phyloP scores from a whole-genome alignment of 192 early-diverging fungal genomes.

The Gigaspora rosea region DNA sequence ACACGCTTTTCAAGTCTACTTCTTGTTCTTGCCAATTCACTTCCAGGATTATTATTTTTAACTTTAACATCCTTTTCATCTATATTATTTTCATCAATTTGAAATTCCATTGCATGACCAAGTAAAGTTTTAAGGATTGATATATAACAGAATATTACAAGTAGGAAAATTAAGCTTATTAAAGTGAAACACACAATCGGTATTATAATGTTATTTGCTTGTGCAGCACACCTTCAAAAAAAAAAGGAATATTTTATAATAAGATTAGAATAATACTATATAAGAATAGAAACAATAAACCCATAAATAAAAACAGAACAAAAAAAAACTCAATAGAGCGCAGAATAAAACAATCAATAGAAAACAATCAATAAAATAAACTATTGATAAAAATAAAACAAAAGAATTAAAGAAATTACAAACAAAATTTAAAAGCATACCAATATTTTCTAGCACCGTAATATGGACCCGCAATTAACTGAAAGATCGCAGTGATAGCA shows the following conservation, averaged over 20 bases:
- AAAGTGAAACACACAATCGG: no score
- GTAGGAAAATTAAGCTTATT: no score
- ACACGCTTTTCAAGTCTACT: not conserved
- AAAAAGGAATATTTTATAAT: no score
- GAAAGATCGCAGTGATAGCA: not conserved
- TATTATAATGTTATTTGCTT: no score
- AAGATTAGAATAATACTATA: no score
- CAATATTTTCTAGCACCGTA: not conserved
- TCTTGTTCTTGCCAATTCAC: not conserved
- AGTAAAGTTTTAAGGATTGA: no score
- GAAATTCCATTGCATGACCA: not conserved
- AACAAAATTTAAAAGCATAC: not conserved
- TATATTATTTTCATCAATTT: not conserved
- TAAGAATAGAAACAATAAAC: no score
- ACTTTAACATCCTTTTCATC: no score
- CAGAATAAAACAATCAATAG: not conserved
- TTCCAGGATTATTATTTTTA: not conserved
- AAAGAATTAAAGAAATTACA: not conserved
- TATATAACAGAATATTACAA: no score
- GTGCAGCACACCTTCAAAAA: no score
- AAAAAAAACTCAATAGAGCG: no score
- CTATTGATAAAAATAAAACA: not conserved
- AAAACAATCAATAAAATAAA: not conserved
- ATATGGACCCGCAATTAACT: not conserved
- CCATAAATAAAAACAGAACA: no score